Percentiles rank a stretch among this genome's conserved stretches.
These are phyloP conservation scores for Yarrowia galli DNA, from an alignment of 1,139 yeast species.

Conservation along the genomic window DNA sequence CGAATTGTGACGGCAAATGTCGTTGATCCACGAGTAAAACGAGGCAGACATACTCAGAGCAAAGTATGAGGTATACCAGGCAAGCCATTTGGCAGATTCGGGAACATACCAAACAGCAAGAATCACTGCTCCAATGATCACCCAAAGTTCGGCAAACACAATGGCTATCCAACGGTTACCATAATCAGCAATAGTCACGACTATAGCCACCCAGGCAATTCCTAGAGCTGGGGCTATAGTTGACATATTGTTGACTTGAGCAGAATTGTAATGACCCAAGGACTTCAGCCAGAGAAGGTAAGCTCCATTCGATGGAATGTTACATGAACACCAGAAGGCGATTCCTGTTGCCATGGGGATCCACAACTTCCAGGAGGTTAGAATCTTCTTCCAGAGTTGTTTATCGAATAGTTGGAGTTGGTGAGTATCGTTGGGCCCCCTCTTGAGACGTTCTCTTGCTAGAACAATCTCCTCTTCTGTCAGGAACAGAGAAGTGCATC, in stretches of 20 bases:
- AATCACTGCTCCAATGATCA: slow-evolving; percentile 54
- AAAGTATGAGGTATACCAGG: slow-evolving; percentile 54
- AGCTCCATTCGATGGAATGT: not conserved
- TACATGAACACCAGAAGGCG: not conserved
- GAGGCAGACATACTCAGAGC: slow-evolving; percentile 54
- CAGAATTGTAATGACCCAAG: not conserved
- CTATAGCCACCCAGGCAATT: slow-evolving; percentile 54
- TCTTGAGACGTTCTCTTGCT: slow-evolving; percentile 61
- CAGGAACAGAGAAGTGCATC: slow-evolving; percentile 59
- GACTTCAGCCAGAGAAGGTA: not conserved
- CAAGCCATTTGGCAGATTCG: slow-evolving; percentile 55
- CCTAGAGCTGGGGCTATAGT: slow-evolving; percentile 62
- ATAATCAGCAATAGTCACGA: slow-evolving; percentile 56
- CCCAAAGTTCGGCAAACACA: slow-evolving; percentile 58
- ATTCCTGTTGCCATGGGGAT: not conserved
- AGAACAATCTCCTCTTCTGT: slow-evolving; percentile 69
- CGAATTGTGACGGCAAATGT: slow-evolving; percentile 44
- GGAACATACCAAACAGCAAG: slow-evolving; percentile 55
- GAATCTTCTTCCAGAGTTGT: slow-evolving; percentile 56
- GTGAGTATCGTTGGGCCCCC: slow-evolving; percentile 1
- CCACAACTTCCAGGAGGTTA: slow-evolving; percentile 59
- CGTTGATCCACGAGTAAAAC: slow-evolving; percentile 40
- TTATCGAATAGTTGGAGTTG: slow-evolving; percentile 10
- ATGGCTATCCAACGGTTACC: slow-evolving; percentile 65
- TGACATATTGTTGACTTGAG: slow-evolving; percentile 54